A percentile compares a stretch with the other conserved stretches of the same genome.
phyloP scores from a whole-genome alignment of 305 asterid genomes.

The Fraxinus baroniana region DNA sequence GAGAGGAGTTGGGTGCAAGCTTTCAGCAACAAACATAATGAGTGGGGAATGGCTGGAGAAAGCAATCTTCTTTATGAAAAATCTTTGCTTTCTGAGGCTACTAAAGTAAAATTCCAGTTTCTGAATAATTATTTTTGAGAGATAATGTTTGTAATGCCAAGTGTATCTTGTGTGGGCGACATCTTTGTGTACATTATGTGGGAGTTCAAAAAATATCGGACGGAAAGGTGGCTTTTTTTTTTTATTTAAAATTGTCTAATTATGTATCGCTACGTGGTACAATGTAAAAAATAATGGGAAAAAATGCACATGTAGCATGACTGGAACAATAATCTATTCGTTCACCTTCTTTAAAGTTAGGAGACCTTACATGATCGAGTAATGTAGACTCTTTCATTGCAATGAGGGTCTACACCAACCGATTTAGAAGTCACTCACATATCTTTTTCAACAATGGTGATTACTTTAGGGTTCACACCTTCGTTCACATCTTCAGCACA shows the following conservation, averaged over 20 bases:
- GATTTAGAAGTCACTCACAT: neutral
- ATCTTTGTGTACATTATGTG: no score
- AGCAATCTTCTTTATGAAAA: conserved; percentile 28
- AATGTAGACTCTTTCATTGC: neutral
- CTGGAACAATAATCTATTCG: neutral
- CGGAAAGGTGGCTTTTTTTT: no score
- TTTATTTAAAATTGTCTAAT: no score
- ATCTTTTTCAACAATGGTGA: neutral
- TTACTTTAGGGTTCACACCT: neutral
- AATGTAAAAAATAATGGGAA: no score
- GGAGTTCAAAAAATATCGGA: no score
- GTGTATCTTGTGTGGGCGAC: no score
- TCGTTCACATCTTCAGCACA: neutral
- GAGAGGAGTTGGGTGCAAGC: conserved; percentile 50
- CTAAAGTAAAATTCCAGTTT: conserved; percentile 11
- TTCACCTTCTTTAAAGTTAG: neutral
- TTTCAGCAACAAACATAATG: conserved; percentile 88
- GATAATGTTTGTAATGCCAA: neutral
- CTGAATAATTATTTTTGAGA: conserved; percentile 11
- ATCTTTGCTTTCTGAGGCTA: conserved; percentile 20
- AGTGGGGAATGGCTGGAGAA: conserved; percentile 54
- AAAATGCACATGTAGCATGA: no score
- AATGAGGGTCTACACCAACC: neutral
- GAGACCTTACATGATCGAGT: neutral
- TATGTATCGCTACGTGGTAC: no score